Evolutionary conservation across 2,329 filamentous ascomycete genomes (phyloP), one percentile per base, ranked within the genome.

Genomic region (Hymenotorrendiella dingleyae): DNA sequence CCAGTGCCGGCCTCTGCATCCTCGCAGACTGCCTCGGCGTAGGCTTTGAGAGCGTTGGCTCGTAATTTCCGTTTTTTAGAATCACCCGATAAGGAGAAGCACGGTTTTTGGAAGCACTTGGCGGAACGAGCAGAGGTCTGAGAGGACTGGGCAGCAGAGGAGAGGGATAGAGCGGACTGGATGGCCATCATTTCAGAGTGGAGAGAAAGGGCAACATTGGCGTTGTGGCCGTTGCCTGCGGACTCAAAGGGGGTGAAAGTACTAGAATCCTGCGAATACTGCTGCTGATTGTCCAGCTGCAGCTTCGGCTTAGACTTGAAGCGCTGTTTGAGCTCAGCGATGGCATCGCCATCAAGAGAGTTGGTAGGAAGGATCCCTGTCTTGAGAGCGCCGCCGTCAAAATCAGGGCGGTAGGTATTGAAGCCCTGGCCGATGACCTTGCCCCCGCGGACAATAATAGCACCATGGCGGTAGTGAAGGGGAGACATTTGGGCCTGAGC

Each of bases 151-250:
- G 64, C 66, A 50, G 62, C 48, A 39, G 52, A 66, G 39, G 67
- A 71, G 39, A 67, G 62, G 29, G 65, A 60, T 40, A 74, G 65
- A 32, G 71, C 70, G 21, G 67, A 68, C 53, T 70, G 67, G 54
- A 76, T 72, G 21, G 71, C 72, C 69, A 74, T 74, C 70, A 74
- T 75, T 63, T 75, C 71, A 4, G 68, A 68, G 52, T 76, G 72
- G 69, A 76, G 73, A 12, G 64, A 70, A 14, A 76, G 61, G 8
- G 66, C 64, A 22, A 61, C 60, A 48, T 70, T 71, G 40, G 63
- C 61, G 23, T 62, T 56, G 42, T 62, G 60, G 14, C 65, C 65
- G 26, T 59, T 59, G 43, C 54, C 52, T 54, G 68, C 66, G 42
- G 66, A 59, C 34, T 62, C 63, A 48, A 70, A 70, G 4, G 59